phyloP scores from a whole-genome alignment of 805 yeast species.

The Wickerhamiella domercqiae region DNA sequence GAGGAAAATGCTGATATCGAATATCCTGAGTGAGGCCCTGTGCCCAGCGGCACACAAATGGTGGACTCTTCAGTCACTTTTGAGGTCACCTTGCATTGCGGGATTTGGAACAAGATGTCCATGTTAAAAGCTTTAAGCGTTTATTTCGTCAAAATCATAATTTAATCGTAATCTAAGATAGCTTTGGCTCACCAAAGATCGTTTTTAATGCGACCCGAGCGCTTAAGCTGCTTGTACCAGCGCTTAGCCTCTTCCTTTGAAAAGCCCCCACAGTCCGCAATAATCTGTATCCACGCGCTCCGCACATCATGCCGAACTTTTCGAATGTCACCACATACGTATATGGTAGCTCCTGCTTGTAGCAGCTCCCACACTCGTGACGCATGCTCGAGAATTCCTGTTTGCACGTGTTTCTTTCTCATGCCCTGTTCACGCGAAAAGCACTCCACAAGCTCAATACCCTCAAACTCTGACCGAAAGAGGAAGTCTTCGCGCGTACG shows the following conservation, averaged over 20 bases:
- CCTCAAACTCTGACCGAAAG: conserved; percentile 8
- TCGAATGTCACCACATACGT: conserved; percentile 15
- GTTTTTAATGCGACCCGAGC: conserved; percentile 19
- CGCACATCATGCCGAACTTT: conserved; percentile 11
- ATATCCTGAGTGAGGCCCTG: conserved; percentile 52
- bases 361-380: conserved; percentile 9
- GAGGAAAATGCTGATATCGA: conserved; percentile 51
- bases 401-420: conserved; percentile 5
- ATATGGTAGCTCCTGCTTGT: conserved; percentile 10
- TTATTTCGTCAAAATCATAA: too few relatives aligned
- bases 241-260: conserved; percentile 7
- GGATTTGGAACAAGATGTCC: too few relatives aligned
- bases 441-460: conserved; percentile 1
- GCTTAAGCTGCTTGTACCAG: conserved; percentile 16
- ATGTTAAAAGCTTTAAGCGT: too few relatives aligned
- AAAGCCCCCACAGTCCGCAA: conserved; percentile 7
- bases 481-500: conserved; percentile 11
- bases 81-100: too few relatives aligned
- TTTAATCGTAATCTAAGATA: too few relatives aligned
- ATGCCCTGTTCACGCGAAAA: conserved; percentile 11
- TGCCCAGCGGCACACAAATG: too few relatives aligned
- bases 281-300: conserved; percentile 5
- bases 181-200: conserved; percentile 37
- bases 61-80: too few relatives aligned
- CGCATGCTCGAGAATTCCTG: conserved; percentile 1